Percentiles rank a stretch among this genome's conserved stretches.
phyloP scores from a whole-genome alignment of 495 filamentous ascomycete genomes.

The Annulohypoxylon stygium region DNA sequence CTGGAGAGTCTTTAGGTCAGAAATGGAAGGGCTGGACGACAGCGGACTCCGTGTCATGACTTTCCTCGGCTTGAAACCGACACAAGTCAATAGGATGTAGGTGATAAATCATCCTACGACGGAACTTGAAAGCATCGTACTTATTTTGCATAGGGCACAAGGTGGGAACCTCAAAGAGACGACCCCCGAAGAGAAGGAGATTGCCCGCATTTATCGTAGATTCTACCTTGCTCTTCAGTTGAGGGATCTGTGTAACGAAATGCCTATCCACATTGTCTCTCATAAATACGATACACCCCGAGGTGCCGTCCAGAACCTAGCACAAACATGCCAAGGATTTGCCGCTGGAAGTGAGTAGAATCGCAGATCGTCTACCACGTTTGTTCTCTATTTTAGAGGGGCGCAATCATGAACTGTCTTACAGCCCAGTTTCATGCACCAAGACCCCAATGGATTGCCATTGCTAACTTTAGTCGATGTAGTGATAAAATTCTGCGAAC shows the following conservation, averaged over 20 bases:
- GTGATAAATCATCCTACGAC: slow-evolving; percentile 13
- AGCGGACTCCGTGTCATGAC: slow-evolving; percentile 76
- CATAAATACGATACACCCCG: slow-evolving; percentile 76
- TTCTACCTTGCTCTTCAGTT: slow-evolving; percentile 86
- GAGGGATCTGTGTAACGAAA: slow-evolving; percentile 84
- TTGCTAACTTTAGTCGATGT: slow-evolving; percentile 61
- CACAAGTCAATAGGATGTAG: slow-evolving; percentile 79
- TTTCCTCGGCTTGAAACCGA: slow-evolving; percentile 77
- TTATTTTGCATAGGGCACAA: slow-evolving; percentile 70
- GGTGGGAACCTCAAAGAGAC: slow-evolving; percentile 76
- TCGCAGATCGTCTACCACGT: slow-evolving; percentile 27
- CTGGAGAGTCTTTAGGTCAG: slow-evolving; percentile 79
- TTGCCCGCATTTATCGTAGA: slow-evolving; percentile 75
- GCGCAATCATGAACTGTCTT: background rate
- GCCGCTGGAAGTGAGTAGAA: slow-evolving; percentile 70
- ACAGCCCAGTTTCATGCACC: background rate
- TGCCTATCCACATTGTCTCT: slow-evolving; percentile 77
- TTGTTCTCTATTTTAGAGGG: slow-evolving; percentile 8
- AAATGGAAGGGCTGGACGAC: slow-evolving; percentile 77
- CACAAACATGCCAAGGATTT: slow-evolving; percentile 83
- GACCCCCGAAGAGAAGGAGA: slow-evolving; percentile 70
- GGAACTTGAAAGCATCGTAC: slow-evolving; percentile 1
- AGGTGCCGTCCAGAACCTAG: slow-evolving; percentile 77
- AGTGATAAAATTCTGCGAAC: slow-evolving; percentile 75
- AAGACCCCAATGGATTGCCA: background rate